These are phyloP conservation scores for Pseudognaphalium luteoalbum DNA, from an alignment of 129 eudicot genomes.

Conservation along the genomic window DNA sequence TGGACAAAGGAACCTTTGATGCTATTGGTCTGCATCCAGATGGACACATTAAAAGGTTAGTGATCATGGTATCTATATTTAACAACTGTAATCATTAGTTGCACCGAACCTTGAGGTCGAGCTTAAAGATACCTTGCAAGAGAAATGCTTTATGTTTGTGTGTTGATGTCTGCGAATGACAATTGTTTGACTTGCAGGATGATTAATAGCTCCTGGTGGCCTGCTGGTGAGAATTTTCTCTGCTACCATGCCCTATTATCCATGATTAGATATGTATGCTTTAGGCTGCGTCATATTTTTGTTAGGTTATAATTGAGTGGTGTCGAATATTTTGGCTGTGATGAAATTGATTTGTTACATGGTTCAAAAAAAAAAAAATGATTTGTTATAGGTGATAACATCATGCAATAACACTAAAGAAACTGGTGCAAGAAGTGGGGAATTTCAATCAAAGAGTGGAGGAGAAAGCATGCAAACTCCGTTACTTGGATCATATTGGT, in stretches of 20 bases:
- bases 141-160: neutral
- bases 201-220: conserved; percentile 90
- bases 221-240: conserved; percentile 54
- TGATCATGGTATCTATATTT: conserved; percentile 4
- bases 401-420: conserved; percentile 90
- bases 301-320: neutral
- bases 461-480: conserved; percentile 31
- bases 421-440: conserved; percentile 70
- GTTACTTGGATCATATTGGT: conserved; percentile 81
- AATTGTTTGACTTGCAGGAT: conserved; percentile 49
- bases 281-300: neutral
- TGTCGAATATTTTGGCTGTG: neutral
- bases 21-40: conserved; percentile 98
- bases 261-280: neutral
- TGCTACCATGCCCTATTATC: neutral
- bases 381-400: conserved; percentile 62
- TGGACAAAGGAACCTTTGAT: conserved; percentile 92
- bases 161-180: neutral
- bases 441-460: conserved; percentile 48
- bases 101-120: neutral
- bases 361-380: too few species aligned
- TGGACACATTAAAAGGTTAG: conserved; percentile 78
- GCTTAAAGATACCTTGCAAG: neutral
- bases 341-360: neutral
- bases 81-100: neutral